Base-by-base conservation (phyloP, 2,329 filamentous ascomycete species). In the Septoria linicola region DNA sequence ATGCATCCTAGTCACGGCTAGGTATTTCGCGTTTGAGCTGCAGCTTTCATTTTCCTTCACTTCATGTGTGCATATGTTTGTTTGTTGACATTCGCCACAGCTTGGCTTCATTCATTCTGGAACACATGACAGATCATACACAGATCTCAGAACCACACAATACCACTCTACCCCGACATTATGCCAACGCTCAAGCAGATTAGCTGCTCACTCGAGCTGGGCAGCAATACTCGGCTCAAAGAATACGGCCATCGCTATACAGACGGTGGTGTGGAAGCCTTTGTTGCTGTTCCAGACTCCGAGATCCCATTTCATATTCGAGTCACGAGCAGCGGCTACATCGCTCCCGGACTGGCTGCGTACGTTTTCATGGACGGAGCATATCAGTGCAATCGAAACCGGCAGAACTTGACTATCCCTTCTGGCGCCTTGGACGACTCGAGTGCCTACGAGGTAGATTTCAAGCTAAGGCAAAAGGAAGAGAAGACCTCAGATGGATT, bases 351-450 rank as follows among this genome's bases (percentile, higher is more conserved):
- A 0, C 64, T 82, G 8, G 73, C 77, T 1, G 74, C 78, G 63
- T 78, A 77, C 53, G 77, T 81, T 20, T 81, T 74, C 67, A 79
- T 81, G 34, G 79, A 82, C 57, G 79, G 79, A 14, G 65, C 75
- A 4, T 81, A 81, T 54, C 79, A 81, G 59, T 79, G 76, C 65
- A 81, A 81, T 53, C 76, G 79, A 50, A 78, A 79, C 62, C 69
- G 73, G 32, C 68, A 71, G 32, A 65, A 72, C 30, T 57, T 80
- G 25, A 64, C 68, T 46, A 54, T 68, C 16, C 68, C 69, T 11
- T 54, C 45, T 6, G 51, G 53, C 3, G 58, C 48, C 7, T 23
- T 17, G n/a, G 21, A 23, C n/a, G 61, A 64, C 16, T 57, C 59
- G 20, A 61, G 62, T 4, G 63, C 69, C 41, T 68, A 70, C 19